Evolutionary conservation across 2,329 filamentous ascomycete genomes (phyloP).

Genomic region (Sporothrix phasma): DNA sequence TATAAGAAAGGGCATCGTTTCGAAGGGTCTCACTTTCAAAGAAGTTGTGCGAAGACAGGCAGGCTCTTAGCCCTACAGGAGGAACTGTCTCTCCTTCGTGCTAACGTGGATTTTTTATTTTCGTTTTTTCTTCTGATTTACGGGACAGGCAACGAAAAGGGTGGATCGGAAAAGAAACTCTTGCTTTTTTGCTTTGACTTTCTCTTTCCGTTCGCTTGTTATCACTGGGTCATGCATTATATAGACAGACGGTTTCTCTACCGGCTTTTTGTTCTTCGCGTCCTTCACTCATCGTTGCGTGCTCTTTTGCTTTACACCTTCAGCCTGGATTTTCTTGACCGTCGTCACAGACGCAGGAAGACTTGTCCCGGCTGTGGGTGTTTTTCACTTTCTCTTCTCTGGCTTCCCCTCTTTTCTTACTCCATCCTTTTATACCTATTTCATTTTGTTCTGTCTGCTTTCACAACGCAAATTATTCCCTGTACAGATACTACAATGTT

Average conservation of each 20-base stretch:
- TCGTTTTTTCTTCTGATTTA: not conserved
- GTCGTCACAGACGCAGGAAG: constrained; percentile 1
- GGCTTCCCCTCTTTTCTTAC: not conserved
- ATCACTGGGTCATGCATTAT: constrained; percentile 13
- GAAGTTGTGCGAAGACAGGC: not conserved
- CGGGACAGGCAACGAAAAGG: constrained; percentile 13
- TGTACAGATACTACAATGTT: constrained; percentile 8
- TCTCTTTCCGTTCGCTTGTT: not conserved
- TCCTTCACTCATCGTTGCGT: not conserved
- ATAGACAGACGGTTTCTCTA: constrained; percentile 13
- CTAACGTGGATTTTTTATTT: not conserved
- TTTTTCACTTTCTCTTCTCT: not conserved
- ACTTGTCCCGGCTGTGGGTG: not conserved
- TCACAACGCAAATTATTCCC: not conserved
- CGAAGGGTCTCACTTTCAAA: not conserved
- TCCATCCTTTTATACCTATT: constrained; percentile 2
- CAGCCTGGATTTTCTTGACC: not conserved
- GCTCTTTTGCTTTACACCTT: not conserved
- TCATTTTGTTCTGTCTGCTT: constrained; percentile 2
- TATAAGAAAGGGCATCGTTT: constrained; percentile 5
- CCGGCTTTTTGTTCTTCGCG: not conserved
- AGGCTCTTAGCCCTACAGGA: not conserved
- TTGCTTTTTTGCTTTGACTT: constrained; percentile 5
- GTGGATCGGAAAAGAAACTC: constrained; percentile 15
- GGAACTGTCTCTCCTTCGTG: not conserved